A percentile compares a stretch with the other conserved stretches of the same genome.
Evolutionary conservation across 2,329 filamentous ascomycete species (phyloP).

Genomic region (Colletotrichum simmondsii): DNA sequence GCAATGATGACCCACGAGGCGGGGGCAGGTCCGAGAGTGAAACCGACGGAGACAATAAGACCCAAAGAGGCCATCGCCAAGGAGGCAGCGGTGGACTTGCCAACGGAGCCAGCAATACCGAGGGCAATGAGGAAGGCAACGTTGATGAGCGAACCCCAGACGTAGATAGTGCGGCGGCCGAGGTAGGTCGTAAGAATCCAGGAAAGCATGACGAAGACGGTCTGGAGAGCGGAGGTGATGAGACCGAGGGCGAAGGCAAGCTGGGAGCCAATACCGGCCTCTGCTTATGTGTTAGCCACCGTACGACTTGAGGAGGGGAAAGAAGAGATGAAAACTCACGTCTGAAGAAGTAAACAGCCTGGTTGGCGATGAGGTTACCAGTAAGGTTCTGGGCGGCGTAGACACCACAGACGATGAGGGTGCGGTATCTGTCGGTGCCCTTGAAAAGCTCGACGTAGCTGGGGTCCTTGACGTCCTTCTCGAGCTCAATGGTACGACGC

Average conservation of each 20-base stretch:
- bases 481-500: conserved; percentile 65
- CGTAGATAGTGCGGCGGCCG: conserved; percentile 72
- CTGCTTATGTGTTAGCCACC: conserved; percentile 46
- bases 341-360: conserved; percentile 70
- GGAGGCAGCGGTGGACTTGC: conserved; percentile 49
- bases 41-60: conserved; percentile 73
- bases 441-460: conserved; percentile 63
- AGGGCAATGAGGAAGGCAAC: conserved; percentile 64
- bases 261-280: conserved; percentile 67
- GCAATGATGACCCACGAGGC: conserved; percentile 75
- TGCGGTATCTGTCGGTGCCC: conserved; percentile 64
- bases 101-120: conserved; percentile 65
- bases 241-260: conserved; percentile 71
- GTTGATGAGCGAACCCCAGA: conserved; percentile 69
- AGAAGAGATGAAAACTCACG: conserved; percentile 48
- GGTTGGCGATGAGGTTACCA: conserved; percentile 72
- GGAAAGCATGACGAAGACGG: conserved; percentile 72
- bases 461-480: conserved; percentile 58
- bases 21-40: conserved; percentile 70
- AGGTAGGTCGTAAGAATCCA: conserved; percentile 74
- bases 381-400: conserved; percentile 71
- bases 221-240: conserved; percentile 72
- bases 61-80: conserved; percentile 71
- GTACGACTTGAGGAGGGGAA: background rate
- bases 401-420: conserved; percentile 65